Base-by-base conservation (phyloP, 768 basidiomycete species). In the Coprinopsis marcescibilis region DNA sequence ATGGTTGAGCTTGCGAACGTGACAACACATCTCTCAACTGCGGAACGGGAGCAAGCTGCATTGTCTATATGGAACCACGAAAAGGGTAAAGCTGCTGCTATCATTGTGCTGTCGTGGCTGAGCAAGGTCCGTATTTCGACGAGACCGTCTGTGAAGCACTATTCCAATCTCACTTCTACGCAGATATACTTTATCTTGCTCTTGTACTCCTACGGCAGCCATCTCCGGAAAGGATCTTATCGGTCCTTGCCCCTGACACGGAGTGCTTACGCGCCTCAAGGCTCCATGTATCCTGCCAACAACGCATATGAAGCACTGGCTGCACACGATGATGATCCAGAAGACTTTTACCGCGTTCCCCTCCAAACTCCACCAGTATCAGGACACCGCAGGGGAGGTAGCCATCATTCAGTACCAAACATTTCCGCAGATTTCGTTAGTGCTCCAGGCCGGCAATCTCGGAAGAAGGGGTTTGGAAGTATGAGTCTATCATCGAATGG, bases 181-280 rank as follows among this genome's bases (percentile, higher is more conserved):
- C 48, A 97, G 95, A 72, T 95, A 46, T 99, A 96, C 71, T 93
- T 99, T 64, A 85, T 86, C 35, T 67, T 87, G 33, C 65, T 93
- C 46, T 69, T 98, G 24, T 99, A 98, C 65, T 97, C 95, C 12
- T 97, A 89, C 63, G 93, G 92, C 2, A 72, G 80, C 2, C 96
- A 97, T 63, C 83, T 98, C 44, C 88, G 93, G 36, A 85, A 85
- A 57, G 89, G 92, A 37, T 87, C 89, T 19, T 97, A 94, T 60
- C 86, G 88, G 53, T 71, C 83, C 12, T 80, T 99, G 35, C 83
- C 88, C 11, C 68, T 73, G 43, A 70, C 72, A 14, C 77, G 77
- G 41, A 64, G 73, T 46, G 58, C 57, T 21, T 64, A 65, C 48
- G 60, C 65, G 46, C 24, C 63, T 51, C 26, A 63, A 46, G 48